Conservation (phyloP, 78 protist species). For the Anaeramoeba flamelloides region DNA sequence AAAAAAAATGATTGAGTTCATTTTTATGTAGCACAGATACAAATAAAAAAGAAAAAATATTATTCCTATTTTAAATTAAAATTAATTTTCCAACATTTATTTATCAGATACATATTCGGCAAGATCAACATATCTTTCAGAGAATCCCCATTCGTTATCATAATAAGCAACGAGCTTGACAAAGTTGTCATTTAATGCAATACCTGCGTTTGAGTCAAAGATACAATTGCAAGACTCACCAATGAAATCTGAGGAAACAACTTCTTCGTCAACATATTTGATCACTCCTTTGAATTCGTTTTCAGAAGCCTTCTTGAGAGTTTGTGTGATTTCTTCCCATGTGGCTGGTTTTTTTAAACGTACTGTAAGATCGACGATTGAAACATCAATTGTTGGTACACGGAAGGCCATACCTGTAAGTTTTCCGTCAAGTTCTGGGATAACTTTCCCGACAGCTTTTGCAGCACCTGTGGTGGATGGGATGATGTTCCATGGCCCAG, state of each 20-base stretch:
- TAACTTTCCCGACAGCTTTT: slow-evolving; percentile 85
- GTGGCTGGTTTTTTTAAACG: slow-evolving; percentile 59
- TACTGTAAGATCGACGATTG: slow-evolving; percentile 92
- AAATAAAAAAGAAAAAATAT: too few species aligned
- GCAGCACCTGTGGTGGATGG: slow-evolving; percentile 99
- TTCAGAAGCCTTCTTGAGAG: slow-evolving; percentile 58
- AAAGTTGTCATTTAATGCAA: slow-evolving; percentile 17
- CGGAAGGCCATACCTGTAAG: slow-evolving; percentile 99
- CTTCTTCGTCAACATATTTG: slow-evolving; percentile 4
- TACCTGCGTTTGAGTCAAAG: slow-evolving; percentile 33
- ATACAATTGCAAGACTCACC: slow-evolving; percentile 15
- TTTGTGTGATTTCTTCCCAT: slow-evolving; percentile 66
- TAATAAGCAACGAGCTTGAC: slow-evolving; percentile 46
- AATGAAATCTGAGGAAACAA: slow-evolving; percentile 34
- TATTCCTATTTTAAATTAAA: too few species aligned
- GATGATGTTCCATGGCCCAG: slow-evolving; percentile 84
- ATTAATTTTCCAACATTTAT: too few species aligned
- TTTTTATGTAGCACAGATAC: too few species aligned
- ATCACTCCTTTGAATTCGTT: slow-evolving; percentile 10
- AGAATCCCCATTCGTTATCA: slow-evolving; percentile 44
- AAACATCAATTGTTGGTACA: slow-evolving; percentile 93
- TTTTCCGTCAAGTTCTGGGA: slow-evolving; percentile 82
- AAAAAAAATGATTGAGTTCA: too few species aligned
- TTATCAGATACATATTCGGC: too few species aligned
- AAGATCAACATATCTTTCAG: slow-evolving; percentile 28